A percentile compares a stretch with the other conserved stretches of the same genome.
Conservation (phyloP, 106 monocot species). For the Phalaenopsis equestris region DNA sequence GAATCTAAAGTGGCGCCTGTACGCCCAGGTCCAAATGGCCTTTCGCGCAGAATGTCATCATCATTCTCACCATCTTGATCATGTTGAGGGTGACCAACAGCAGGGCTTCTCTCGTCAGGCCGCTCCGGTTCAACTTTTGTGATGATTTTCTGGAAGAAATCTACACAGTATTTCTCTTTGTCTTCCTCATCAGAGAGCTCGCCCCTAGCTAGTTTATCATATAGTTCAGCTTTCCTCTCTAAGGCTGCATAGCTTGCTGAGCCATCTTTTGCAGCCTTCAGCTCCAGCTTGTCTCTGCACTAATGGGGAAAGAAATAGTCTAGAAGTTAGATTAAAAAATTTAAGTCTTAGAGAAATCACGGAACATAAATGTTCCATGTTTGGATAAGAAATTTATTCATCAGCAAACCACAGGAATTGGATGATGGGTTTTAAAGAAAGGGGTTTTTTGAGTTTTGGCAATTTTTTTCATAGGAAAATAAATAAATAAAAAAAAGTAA, state of each 20-base stretch:
- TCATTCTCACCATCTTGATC: constrained; percentile 35
- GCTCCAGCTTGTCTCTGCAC: constrained; percentile 84
- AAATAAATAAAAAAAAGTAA: too few species aligned
- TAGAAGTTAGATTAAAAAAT: not conserved
- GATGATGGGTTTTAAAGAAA: too few species aligned
- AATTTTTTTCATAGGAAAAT: too few species aligned
- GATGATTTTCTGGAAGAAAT: constrained; percentile 72
- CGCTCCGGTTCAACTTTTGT: constrained; percentile 28
- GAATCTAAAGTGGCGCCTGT: constrained; percentile 34
- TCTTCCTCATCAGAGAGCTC: constrained; percentile 94
- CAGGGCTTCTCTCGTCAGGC: constrained; percentile 3
- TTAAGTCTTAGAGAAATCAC: too few species aligned
- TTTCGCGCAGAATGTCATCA: constrained; percentile 18
- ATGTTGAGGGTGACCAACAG: not conserved
- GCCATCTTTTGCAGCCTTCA: constrained; percentile 84
- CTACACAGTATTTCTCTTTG: constrained; percentile 85
- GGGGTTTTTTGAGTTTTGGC: too few species aligned
- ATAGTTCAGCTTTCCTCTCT: constrained; percentile 83
- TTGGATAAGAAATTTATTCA: too few species aligned
- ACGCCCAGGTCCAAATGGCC: constrained; percentile 42
- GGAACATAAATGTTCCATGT: too few species aligned
- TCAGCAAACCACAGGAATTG: too few species aligned
- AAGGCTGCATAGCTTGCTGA: constrained; percentile 79
- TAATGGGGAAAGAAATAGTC: not conserved
- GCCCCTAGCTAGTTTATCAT: constrained; percentile 83